Evolutionary conservation across 1,139 yeast genomes (phyloP).

Genomic region (Candida labiduridarum): DNA sequence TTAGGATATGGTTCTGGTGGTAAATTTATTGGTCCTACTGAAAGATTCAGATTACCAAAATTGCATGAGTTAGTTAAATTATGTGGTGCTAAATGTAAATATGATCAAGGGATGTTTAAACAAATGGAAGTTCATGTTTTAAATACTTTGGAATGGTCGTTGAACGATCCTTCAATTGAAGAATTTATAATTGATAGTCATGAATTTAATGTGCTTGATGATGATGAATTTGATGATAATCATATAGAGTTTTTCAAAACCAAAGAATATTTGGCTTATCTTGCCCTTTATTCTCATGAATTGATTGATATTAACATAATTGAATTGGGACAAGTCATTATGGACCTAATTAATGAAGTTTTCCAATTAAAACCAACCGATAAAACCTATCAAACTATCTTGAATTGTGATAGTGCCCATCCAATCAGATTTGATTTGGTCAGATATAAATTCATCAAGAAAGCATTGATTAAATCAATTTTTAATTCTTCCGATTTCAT

Average conservation of each 20-base stretch:
- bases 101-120: slow-evolving; percentile 64
- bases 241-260: slow-evolving; percentile 36
- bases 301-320: slow-evolving; percentile 35
- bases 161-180: slow-evolving; percentile 59
- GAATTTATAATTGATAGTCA: slow-evolving; percentile 44
- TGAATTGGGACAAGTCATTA: slow-evolving; percentile 37
- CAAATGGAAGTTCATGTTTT: slow-evolving; percentile 57
- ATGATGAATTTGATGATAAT: slow-evolving; percentile 7
- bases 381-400: slow-evolving; percentile 13
- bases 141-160: slow-evolving; percentile 62
- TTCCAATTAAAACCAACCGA: slow-evolving; percentile 11
- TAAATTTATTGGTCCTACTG: slow-evolving; percentile 64
- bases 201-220: slow-evolving; percentile 30
- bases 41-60: slow-evolving; percentile 66
- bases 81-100: slow-evolving; percentile 59
- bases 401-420: slow-evolving; percentile 10
- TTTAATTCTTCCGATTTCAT: slow-evolving; percentile 37
- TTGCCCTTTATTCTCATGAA: slow-evolving; percentile 39
- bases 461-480: slow-evolving; percentile 33
- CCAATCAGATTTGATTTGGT: slow-evolving; percentile 22
- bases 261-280: slow-evolving; percentile 41
- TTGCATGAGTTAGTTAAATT: slow-evolving; percentile 61
- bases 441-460: slow-evolving; percentile 33
- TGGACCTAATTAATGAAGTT: slow-evolving; percentile 41
- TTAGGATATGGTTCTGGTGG: slow-evolving; percentile 57